Base-by-base conservation (phyloP, 2,329 filamentous ascomycete species). In the Pseudogymnoascus sp. region DNA sequence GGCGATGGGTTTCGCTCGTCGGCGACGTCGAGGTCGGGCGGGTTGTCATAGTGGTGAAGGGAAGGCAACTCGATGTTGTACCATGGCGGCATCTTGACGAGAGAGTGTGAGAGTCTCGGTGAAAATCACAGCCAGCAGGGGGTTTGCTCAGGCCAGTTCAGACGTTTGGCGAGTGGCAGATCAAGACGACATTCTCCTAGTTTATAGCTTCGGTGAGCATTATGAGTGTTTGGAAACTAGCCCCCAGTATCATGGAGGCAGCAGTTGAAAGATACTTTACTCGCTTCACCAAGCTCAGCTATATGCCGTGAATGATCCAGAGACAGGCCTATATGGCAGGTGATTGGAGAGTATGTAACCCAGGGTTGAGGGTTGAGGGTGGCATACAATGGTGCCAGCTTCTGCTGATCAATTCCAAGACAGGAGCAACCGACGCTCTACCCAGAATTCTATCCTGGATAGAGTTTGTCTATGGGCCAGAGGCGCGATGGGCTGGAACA, bases 1-100 rank as follows among this genome's bases (percentile, higher is more conserved):
- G 50, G 50, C 25, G 50, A 56, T 18, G 25, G n/a, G n/a, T 34
- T 34, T 18, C 50, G 50, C 50, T 56, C 50, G 28, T 56, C 50
- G 50, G 50, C 50, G 50, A 56, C 50, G 28, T 56, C 50, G 50
- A 56, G 25, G 28, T 56, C 50, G 50, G 50, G 50, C 50, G 50
- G 50, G 50, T 56, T 56, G 50, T 56, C 50, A 56, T 56, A 56
- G 50, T 16, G 50, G 25, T 56, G 50, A 28, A 56, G 25, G n/a
- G 25, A 18, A 18, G 50, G 50, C 28, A 56, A 16, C 25, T 56
- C 50, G 10, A 56, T 56, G 28, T 56, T 56, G 28, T 56, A 56
- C 50, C 50, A 56, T 10, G 50, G 28, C 50, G 50, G 50, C 50
- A 56, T 56, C 50, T 56, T 56, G 8, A 53, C 7, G 46, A 56